These are phyloP conservation scores for Vitis hybrid DNA, from an alignment of 177 flowering plant species.

Conservation along the genomic window DNA sequence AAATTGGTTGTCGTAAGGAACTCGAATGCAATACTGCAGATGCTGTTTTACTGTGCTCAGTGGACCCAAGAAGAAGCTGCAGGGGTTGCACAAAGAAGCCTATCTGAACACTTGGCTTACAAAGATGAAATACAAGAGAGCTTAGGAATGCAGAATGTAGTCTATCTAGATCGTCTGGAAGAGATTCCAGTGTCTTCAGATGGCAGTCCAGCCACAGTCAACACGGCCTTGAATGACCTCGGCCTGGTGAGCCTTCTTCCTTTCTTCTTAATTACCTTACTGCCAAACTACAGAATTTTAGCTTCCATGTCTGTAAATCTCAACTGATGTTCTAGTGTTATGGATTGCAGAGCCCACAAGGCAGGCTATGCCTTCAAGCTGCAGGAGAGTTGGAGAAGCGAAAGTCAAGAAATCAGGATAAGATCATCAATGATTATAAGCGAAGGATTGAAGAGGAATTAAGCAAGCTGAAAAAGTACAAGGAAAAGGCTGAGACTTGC, in stretches of 20 bases:
- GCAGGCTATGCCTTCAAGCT: constrained; percentile 65
- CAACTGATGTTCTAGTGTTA: background rate
- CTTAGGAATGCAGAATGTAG: constrained; percentile 37
- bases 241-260: constrained; percentile 52
- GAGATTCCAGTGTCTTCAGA: constrained; percentile 42
- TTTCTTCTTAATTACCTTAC: background rate
- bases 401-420: constrained; percentile 38
- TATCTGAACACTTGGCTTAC: constrained; percentile 54
- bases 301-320: too few relatives aligned
- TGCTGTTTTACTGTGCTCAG: constrained; percentile 60
- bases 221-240: constrained; percentile 46
- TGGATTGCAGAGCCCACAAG: constrained; percentile 57
- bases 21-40: constrained; percentile 72
- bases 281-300: background rate
- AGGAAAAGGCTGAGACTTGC: constrained; percentile 29
- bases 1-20: constrained; percentile 44
- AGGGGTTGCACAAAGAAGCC: constrained; percentile 34
- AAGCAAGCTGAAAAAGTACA: constrained; percentile 34
- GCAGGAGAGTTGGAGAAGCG: constrained; percentile 62
- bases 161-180: constrained; percentile 31
- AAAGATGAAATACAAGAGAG: constrained; percentile 32
- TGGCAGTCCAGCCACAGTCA: constrained; percentile 11
- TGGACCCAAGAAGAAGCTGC: constrained; percentile 26
- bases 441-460: constrained; percentile 36
- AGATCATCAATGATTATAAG: constrained; percentile 30